phyloP scores from a whole-genome alignment of 495 filamentous ascomycete genomes.

The Aspergillus campestris region DNA sequence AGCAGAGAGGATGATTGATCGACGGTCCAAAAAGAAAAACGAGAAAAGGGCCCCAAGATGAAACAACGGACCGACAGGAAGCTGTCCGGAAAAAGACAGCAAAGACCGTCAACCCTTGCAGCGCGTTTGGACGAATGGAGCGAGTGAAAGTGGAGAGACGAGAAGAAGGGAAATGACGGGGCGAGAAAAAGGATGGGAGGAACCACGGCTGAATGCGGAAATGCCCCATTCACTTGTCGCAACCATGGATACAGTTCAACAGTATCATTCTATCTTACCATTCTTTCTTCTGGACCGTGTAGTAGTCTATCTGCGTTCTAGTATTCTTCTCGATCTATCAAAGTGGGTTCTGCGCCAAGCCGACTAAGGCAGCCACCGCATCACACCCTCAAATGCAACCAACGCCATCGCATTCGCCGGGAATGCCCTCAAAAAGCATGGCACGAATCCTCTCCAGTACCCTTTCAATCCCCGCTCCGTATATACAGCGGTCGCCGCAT shows the following conservation, averaged over 20 bases:
- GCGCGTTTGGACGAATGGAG: not conserved
- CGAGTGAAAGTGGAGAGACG: not conserved
- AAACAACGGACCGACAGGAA: not conserved
- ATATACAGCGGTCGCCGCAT: constrained; percentile 71
- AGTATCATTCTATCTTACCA: not conserved
- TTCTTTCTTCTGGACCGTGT: not conserved
- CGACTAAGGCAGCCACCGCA: constrained; percentile 60
- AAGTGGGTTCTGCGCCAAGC: not conserved
- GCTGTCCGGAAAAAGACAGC: not conserved
- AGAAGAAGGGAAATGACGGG: not conserved
- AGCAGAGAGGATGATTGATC: not conserved
- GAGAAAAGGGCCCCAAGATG: not conserved
- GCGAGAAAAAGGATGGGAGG: not conserved
- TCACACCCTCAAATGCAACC: constrained; percentile 86
- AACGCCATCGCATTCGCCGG: constrained; percentile 93
- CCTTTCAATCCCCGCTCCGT: constrained; percentile 64
- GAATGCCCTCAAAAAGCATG: constrained; percentile 89
- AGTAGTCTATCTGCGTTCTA: not conserved
- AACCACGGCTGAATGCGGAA: constrained; percentile 2
- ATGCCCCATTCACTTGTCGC: not conserved
- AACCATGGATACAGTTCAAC: not conserved
- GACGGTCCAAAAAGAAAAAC: not conserved
- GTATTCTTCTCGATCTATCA: not conserved
- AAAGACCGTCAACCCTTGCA: not conserved
- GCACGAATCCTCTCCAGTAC: constrained; percentile 90